phyloP scores from a whole-genome alignment of 306 rosid species.

The Casuarina equisetifolia region DNA sequence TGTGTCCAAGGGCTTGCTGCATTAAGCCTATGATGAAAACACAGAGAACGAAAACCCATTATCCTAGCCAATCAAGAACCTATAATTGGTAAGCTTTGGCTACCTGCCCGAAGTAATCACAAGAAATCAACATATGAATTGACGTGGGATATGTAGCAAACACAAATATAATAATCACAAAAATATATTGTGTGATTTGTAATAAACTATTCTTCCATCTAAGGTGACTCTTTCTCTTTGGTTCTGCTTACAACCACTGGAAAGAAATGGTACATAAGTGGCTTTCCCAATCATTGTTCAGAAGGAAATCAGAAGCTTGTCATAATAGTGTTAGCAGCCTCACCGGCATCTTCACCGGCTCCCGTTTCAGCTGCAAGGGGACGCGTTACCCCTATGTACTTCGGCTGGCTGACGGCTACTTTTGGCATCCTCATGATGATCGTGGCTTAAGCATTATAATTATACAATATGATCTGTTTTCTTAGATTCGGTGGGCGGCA shows the following conservation, averaged over 20 bases:
- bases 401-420: background rate
- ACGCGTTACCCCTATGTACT: background rate
- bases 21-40: too few relatives aligned
- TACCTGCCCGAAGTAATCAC: too few relatives aligned
- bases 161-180: too few relatives aligned
- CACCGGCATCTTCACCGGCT: background rate
- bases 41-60: too few relatives aligned
- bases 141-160: too few relatives aligned
- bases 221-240: too few relatives aligned
- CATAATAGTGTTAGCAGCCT: constrained; percentile 28
- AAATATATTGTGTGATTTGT: too few relatives aligned
- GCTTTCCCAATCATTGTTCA: constrained; percentile 33
- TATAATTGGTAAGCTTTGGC: too few relatives aligned
- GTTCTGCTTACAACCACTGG: constrained; percentile 36
- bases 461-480: background rate
- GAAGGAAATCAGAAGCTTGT: constrained; percentile 30
- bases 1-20: too few relatives aligned
- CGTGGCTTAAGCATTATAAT: background rate
- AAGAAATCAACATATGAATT: too few relatives aligned
- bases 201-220: too few relatives aligned
- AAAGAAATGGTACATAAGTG: constrained; percentile 53
- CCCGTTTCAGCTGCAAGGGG: background rate
- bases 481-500: background rate
- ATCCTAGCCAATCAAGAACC: too few relatives aligned
- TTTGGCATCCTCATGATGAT: background rate